Evolutionary conservation across 768 basidiomycete species (phyloP).

Genomic region (Lactarius psammicola): DNA sequence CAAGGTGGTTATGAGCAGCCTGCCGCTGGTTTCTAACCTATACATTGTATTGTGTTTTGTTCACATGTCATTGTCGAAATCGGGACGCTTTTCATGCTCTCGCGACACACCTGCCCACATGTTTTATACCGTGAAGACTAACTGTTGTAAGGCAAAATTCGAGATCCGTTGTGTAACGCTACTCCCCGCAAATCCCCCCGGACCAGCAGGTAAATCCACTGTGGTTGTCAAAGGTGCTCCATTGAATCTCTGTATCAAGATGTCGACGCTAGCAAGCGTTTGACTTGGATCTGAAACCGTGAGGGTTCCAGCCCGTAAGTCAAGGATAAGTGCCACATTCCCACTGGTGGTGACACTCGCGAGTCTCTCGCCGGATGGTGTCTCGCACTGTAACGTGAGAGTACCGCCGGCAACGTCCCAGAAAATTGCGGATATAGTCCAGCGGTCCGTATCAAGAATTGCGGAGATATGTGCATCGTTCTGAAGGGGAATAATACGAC

Average conservation of each 20-base stretch:
- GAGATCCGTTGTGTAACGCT: constrained; percentile 38
- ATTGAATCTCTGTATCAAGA: constrained; percentile 37
- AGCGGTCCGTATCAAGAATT: constrained; percentile 44
- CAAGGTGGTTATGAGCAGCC: constrained; percentile 27
- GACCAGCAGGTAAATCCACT: constrained; percentile 42
- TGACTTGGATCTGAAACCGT: constrained; percentile 70
- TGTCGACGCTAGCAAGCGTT: constrained; percentile 38
- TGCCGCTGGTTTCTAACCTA: constrained; percentile 53
- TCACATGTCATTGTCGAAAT: neutral
- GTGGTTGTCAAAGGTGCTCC: constrained; percentile 34
- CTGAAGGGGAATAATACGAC: constrained; percentile 32
- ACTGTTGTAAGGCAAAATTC: neutral
- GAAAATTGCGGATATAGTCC: constrained; percentile 51
- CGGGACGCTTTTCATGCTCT: neutral
- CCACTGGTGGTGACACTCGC: constrained; percentile 40
- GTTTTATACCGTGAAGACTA: neutral
- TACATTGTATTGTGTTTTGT: constrained; percentile 16
- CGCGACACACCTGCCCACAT: neutral
- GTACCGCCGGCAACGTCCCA: constrained; percentile 52
- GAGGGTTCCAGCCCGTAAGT: constrained; percentile 42
- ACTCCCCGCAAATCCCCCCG: constrained; percentile 49
- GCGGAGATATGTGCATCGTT: constrained; percentile 54
- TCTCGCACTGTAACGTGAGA: constrained; percentile 36
- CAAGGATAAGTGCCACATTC: constrained; percentile 47
- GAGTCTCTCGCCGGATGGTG: constrained; percentile 33